A percentile compares a stretch with the other conserved stretches of the same genome.
Evolutionary conservation across 2,329 filamentous ascomycete species (phyloP).

Genomic region (Fusarium annulatum): DNA sequence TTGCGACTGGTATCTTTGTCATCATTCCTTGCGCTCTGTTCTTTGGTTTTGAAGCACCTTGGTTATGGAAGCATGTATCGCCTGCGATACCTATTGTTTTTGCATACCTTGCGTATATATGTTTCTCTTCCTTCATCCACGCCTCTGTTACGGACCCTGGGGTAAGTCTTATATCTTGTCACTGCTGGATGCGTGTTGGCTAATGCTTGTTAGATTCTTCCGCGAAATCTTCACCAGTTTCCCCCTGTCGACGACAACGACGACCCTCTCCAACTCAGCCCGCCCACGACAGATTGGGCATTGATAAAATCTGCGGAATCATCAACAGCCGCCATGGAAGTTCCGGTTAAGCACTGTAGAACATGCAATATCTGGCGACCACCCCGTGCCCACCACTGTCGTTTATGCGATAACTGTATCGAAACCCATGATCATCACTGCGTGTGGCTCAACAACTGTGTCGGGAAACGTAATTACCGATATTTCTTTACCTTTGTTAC

Average conservation of each 20-base stretch:
- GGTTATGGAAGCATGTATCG: conserved; percentile 86
- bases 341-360: conserved; percentile 97
- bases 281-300: conserved; percentile 92
- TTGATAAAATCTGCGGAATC: conserved; percentile 84
- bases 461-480: conserved; percentile 96
- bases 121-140: conserved; percentile 92
- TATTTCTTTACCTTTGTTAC: conserved; percentile 96
- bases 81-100: conserved; percentile 91
- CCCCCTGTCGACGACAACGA: conserved; percentile 80
- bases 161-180: conserved; percentile 64
- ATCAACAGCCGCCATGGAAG: conserved; percentile 90
- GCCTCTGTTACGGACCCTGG: conserved; percentile 93
- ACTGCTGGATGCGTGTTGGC: not conserved
- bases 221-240: conserved; percentile 90
- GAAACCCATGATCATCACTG: conserved; percentile 99
- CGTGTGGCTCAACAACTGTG: conserved; percentile 98
- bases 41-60: conserved; percentile 85
- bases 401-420: conserved; percentile 95
- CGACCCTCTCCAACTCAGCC: conserved; percentile 83
- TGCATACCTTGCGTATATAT: conserved; percentile 90
- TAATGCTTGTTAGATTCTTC: conserved; percentile 75
- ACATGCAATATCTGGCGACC: conserved; percentile 98
- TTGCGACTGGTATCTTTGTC: conserved; percentile 85
- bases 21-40: conserved; percentile 83
- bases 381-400: conserved; percentile 94